These are phyloP conservation scores for Suillus fuscotomentosus DNA, from an alignment of 768 basidiomycete species.

Conservation along the genomic window DNA sequence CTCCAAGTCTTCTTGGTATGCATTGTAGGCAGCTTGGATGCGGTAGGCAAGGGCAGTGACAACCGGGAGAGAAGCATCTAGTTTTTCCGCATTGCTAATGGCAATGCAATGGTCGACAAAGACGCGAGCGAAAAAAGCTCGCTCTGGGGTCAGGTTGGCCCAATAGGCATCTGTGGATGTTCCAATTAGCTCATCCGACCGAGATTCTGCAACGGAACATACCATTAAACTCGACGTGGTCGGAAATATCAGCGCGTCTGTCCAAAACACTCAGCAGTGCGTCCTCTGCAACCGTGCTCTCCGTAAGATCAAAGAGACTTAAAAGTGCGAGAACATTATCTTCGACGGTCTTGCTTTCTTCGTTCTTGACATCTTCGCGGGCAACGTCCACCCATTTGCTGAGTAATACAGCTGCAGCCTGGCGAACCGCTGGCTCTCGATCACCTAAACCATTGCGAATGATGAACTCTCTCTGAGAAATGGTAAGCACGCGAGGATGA, in stretches of 20 bases:
- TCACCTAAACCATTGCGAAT: conserved; percentile 85
- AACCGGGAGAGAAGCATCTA: conserved; percentile 77
- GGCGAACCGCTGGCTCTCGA: conserved; percentile 70
- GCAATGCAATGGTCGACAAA: conserved; percentile 76
- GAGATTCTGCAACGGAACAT: conserved; percentile 16
- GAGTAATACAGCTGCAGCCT: conserved; percentile 71
- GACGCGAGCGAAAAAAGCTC: conserved; percentile 77
- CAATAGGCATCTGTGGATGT: conserved; percentile 64
- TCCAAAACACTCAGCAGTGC: conserved; percentile 74
- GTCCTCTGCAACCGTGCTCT: conserved; percentile 65
- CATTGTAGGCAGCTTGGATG: conserved; percentile 72
- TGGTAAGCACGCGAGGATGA: conserved; percentile 64
- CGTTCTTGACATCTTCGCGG: conserved; percentile 38
- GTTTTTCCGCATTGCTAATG: conserved; percentile 55
- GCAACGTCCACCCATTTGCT: conserved; percentile 73
- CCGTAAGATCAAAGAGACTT: conserved; percentile 55
- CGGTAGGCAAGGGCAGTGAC: conserved; percentile 79
- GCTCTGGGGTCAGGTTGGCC: conserved; percentile 66
- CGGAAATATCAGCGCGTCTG: conserved; percentile 61
- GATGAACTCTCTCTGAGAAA: conserved; percentile 73
- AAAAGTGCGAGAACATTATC: conserved; percentile 50
- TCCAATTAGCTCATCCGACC: not conserved
- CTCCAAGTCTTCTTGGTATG: conserved; percentile 44
- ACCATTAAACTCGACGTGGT: conserved; percentile 71
- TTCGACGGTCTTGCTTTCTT: conserved; percentile 28